Base-by-base conservation (phyloP, 768 basidiomycete species). In the Tricholoma saponaceum region DNA sequence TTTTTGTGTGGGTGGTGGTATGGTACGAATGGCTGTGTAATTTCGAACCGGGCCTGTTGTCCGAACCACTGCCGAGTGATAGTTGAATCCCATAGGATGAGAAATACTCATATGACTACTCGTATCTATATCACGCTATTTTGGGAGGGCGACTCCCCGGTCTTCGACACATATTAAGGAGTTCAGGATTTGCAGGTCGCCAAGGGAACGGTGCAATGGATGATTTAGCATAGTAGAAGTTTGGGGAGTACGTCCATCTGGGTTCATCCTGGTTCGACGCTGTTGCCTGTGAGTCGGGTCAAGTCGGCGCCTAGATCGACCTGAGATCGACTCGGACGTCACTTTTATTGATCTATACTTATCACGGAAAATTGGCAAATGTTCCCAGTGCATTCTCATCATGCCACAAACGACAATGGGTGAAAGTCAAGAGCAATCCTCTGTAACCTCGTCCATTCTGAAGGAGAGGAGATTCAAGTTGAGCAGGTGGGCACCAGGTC, bases 391-490 rank as follows among this genome's bases (percentile, higher is more conserved):
- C 65, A 60, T 55, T 60, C 66, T 64, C 74, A 75, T 72, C 71
- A 80, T 82, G 79, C 75, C 79, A 62, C 79, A 78, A 69, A 69
- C 44, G 52, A 77, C 76, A 53, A 74, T 75, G 20, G 62, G 70
- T 14, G 74, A 77, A 57, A 67, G 68, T 0, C 79, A 80, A 57
- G 79, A 81, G 52, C 80, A 82, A 58, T 43, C 67, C 0, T 64
- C 72, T 6, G 62, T 80, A 0, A 65, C 82, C 0, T 72, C 79
- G 25, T 80, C 79, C 8, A 77, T 84, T 2, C 76, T 89, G 57
- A 92, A 90, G 71, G 90, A 93, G 65, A 79, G 91, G 55, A 82
- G 91, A 53, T 92, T 93, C 78, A 93, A 93, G 76, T 74, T 93
- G 57, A 91, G 87, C 83, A 87, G 90, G 91, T 89, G 58, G 37